These are phyloP conservation scores for Eucalyptus albens DNA, from an alignment of 345 rosid species.

Conservation along the genomic window DNA sequence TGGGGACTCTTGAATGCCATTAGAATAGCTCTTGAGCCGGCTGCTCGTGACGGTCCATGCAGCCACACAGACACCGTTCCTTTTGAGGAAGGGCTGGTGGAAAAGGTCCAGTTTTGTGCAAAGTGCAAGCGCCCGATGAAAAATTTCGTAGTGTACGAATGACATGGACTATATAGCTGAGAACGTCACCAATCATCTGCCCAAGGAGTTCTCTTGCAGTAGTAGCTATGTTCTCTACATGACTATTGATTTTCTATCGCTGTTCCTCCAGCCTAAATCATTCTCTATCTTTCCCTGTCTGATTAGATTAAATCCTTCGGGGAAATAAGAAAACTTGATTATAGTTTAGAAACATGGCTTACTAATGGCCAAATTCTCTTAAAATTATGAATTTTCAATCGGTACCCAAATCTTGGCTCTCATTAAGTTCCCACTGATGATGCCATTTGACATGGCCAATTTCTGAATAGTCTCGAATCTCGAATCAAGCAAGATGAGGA, in stretches of 20 bases:
- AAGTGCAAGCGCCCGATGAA: constrained; percentile 61
- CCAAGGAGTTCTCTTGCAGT: background rate
- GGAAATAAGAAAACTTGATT: background rate
- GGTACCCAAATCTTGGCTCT: background rate
- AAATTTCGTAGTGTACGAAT: constrained; percentile 38
- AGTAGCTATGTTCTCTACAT: background rate
- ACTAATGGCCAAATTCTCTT: background rate
- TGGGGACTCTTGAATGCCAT: constrained; percentile 41
- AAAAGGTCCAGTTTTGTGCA: constrained; percentile 23
- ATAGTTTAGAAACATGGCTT: background rate
- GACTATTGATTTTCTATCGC: background rate
- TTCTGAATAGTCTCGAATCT: background rate
- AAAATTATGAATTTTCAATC: background rate
- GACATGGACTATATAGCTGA: background rate
- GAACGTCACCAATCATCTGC: background rate
- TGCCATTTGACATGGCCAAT: background rate
- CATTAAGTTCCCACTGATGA: background rate
- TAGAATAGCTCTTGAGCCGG: constrained; percentile 19
- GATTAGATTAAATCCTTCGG: background rate
- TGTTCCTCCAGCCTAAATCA: background rate
- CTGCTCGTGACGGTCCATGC: constrained; percentile 14
- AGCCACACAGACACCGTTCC: constrained; percentile 20
- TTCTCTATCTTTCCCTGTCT: background rate
- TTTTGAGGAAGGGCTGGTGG: constrained; percentile 16
- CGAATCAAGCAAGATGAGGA: background rate